Evolutionary conservation across 2,329 filamentous ascomycete genomes (phyloP).

Genomic region (Phaeophleospora eucalypticola): DNA sequence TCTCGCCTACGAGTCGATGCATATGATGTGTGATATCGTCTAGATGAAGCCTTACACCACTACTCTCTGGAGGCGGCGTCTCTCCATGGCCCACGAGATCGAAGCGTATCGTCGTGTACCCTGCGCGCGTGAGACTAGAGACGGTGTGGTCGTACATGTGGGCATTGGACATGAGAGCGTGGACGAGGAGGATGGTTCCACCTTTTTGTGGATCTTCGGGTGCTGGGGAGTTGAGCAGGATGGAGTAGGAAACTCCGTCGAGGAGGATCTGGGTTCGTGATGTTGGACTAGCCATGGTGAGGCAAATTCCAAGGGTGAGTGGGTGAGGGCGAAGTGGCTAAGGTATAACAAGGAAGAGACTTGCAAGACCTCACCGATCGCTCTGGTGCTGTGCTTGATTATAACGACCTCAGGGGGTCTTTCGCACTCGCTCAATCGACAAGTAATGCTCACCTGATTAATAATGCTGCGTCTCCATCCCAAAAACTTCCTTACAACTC

Average conservation of each 20-base stretch:
- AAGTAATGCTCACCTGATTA: no score
- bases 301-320: no score
- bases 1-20: constrained; percentile 8
- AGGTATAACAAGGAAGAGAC: no score
- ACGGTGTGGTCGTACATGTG: constrained; percentile 28
- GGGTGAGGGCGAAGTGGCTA: no score
- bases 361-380: no score
- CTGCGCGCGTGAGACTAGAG: constrained; percentile 17
- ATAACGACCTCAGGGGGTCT: no score
- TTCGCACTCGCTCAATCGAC: no score
- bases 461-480: no score
- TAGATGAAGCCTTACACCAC: neutral
- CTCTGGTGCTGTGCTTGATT: no score
- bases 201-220: constrained; percentile 1
- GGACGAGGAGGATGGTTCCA: constrained; percentile 22
- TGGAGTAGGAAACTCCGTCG: constrained; percentile 27
- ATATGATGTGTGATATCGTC: neutral
- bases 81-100: constrained; percentile 24
- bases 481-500: no score
- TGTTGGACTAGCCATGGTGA: neutral
- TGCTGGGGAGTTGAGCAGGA: constrained; percentile 19
- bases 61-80: neutral
- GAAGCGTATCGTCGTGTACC: constrained; percentile 28
- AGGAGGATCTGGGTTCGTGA: constrained; percentile 7
- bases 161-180: constrained; percentile 29